Conservation (phyloP, 306 rosid species). For the Pterocarpus santalinus region DNA sequence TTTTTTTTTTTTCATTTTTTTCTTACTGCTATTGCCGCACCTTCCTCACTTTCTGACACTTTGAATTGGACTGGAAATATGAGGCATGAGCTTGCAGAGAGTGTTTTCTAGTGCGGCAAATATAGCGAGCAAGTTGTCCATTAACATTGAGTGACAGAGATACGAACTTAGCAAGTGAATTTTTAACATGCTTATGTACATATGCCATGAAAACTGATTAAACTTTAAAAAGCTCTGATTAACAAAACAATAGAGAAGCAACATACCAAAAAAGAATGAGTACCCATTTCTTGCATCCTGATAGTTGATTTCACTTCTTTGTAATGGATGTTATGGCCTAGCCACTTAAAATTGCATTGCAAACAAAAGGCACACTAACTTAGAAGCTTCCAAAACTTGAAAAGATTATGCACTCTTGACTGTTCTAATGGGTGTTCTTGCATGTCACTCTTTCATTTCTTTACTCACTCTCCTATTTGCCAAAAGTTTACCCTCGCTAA, state of each 20-base stretch:
- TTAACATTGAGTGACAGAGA: neutral
- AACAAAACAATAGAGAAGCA: neutral
- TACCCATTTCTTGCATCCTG: neutral
- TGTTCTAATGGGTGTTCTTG: too few relatives aligned
- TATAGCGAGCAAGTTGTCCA: neutral
- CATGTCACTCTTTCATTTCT: neutral
- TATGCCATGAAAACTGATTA: neutral
- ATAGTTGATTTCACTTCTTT: conserved; percentile 4
- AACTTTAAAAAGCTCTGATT: neutral
- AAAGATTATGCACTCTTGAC: neutral
- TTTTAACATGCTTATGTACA: neutral
- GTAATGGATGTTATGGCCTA: neutral
- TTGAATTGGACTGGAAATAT: neutral
- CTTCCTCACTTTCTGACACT: conserved; percentile 7
- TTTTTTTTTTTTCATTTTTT: neutral
- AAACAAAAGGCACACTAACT: conserved; percentile 10
- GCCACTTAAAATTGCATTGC: conserved; percentile 10
- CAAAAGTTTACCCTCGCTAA: neutral
- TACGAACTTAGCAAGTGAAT: neutral
- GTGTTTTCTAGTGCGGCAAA: neutral
- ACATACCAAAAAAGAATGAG: neutral
- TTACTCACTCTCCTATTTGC: neutral
- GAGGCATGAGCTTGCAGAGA: neutral
- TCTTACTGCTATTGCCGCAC: neutral
- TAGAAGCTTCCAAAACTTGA: neutral